Evolutionary conservation across 2,329 filamentous ascomycete species (phyloP), one percentile per base, ranked within the genome.

Genomic region (Saccharata proteae): DNA sequence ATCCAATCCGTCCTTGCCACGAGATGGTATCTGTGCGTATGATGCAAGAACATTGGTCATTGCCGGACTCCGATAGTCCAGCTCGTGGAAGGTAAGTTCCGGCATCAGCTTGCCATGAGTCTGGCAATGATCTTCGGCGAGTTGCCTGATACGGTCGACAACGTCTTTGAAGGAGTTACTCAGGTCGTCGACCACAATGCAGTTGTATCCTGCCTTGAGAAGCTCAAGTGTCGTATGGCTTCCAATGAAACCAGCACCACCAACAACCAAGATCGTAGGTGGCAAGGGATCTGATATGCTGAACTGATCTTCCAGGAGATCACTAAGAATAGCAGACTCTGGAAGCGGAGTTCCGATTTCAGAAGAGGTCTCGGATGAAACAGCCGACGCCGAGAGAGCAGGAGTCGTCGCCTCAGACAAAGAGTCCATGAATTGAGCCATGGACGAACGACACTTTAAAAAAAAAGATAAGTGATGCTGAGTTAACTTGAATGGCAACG

Each of bases 181-280:
- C 26, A 61, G 38, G 38, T 62, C 52, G 39, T 62, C 58, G 26
- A 61, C 46, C 11, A 61, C 46, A 35, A 71, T 57, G 18, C 71
- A 66, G 39, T 66, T 69, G 48, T 67, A 61, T 13, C 67, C 64
- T 20, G 59, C 60, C 37, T 69, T 65, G 37, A 71, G 55, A 19
- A 72, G 51, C 42, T 71, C 66, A 1, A 71, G 52, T 1, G 62
- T 58, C 0, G 67, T 71, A 45, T 71, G 67, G 2, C 65, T 70
- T 16, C 68, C 68, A 32, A 71, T 71, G 46, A 66, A 71, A 5
- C 67, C 67, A 10, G 68, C 57, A 7, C 67, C 67, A 13, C 67
- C 67, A 21, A 67, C 62, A 16, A 71, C 67, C 42, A 71, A 55
- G 26, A 59, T 64, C 41, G 64, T 62, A 19, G 54, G 48, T 29